phyloP scores from a whole-genome alignment of 805 yeast species.

The Yarrowia hollandica region DNA sequence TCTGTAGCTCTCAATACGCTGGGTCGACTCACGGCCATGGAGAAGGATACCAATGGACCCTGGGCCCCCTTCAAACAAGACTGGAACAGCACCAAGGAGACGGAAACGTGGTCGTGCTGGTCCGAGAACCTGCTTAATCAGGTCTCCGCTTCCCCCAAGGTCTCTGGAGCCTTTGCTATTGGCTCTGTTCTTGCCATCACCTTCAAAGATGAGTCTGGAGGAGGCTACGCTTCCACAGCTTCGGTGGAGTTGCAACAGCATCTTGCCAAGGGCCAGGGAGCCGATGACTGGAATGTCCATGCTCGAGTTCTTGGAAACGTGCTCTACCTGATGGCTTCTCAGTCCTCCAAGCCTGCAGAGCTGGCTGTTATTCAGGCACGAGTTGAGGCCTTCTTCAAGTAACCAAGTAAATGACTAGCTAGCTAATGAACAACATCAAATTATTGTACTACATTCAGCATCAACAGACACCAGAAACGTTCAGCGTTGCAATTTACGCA shows the following conservation, averaged over 20 bases:
- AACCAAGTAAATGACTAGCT: background rate
- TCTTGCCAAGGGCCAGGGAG: slow-evolving; percentile 17
- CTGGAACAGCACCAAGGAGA: slow-evolving; percentile 30
- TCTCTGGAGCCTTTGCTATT: slow-evolving; percentile 34
- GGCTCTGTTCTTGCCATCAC: slow-evolving; percentile 35
- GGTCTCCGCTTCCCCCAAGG: slow-evolving; percentile 30
- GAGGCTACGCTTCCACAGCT: slow-evolving; percentile 35
- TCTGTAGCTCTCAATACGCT: slow-evolving; percentile 33
- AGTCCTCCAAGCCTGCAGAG: slow-evolving; percentile 12
- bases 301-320: slow-evolving; percentile 37
- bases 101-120: slow-evolving; percentile 34
- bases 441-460: no score
- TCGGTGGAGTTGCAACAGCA: slow-evolving; percentile 28
- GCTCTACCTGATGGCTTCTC: slow-evolving; percentile 34
- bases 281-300: slow-evolving; percentile 34
- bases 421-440: no score
- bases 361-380: slow-evolving; percentile 1
- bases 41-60: slow-evolving; percentile 9
- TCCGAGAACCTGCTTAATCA: slow-evolving; percentile 32
- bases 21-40: slow-evolving; percentile 31
- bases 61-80: slow-evolving; percentile 32
- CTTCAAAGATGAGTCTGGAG: slow-evolving; percentile 30
- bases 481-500: no score
- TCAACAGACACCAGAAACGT: no score
- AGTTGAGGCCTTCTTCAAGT: background rate